Conservation (phyloP, 768 basidiomycete species). For the Ramaria sp. region DNA sequence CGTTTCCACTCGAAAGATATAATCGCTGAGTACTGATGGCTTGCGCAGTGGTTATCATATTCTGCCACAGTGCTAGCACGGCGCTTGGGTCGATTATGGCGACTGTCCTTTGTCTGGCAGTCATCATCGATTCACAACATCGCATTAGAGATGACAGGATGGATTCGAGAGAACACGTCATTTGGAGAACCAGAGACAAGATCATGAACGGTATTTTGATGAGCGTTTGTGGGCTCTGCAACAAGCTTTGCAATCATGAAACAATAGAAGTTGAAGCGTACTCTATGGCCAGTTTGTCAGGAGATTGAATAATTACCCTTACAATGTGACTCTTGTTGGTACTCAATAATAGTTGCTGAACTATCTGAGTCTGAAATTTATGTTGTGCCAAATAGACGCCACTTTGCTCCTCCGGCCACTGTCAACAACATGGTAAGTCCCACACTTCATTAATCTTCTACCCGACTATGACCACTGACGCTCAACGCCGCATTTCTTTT, state of each 20-base stretch:
- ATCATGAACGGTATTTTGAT: background rate
- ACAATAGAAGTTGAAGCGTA: background rate
- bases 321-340: too few relatives aligned
- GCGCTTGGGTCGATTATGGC: conserved; percentile 59
- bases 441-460: background rate
- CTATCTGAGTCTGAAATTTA: background rate
- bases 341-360: background rate
- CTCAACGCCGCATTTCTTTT: background rate
- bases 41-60: conserved; percentile 76
- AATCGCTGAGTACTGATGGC: background rate
- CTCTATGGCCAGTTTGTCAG: too few relatives aligned
- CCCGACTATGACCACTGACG: background rate
- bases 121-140: conserved; percentile 60
- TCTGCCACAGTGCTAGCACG: conserved; percentile 78
- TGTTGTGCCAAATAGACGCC: background rate
- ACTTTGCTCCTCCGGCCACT: background rate
- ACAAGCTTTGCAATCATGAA: background rate
- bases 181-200: conserved; percentile 17
- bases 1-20: background rate
- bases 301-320: too few relatives aligned
- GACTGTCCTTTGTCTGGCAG: conserved; percentile 45
- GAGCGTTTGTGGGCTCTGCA: background rate
- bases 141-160: conserved; percentile 57
- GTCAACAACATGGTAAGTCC: conserved; percentile 3
- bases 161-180: conserved; percentile 22